A percentile compares a stretch with the other conserved stretches of the same genome.
Conservation (phyloP, 192 early-diverging fungal genomes). For the Gonapodya sp. region DNA sequence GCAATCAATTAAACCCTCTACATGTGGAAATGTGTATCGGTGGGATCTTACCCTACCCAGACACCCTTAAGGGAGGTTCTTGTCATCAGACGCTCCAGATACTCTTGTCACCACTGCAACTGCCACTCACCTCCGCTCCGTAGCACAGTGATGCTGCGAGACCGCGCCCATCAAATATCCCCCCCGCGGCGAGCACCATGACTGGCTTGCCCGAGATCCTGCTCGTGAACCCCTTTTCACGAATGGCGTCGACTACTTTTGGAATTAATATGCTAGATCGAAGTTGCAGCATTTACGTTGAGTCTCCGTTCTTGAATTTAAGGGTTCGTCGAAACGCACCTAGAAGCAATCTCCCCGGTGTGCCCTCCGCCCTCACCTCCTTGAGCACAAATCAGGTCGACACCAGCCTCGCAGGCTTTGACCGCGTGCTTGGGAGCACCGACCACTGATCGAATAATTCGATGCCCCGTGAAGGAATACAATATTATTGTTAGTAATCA, state of each 20-base stretch:
- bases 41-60: conserved; percentile 26
- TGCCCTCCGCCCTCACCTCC: conserved; percentile 39
- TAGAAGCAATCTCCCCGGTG: conserved; percentile 20
- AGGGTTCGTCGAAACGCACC: too few relatives aligned
- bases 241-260: conserved; percentile 27
- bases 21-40: too few relatives aligned
- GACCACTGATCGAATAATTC: not conserved
- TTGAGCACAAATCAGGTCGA: conserved; percentile 25
- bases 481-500: not conserved
- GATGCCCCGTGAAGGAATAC: not conserved
- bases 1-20: too few relatives aligned
- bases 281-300: too few relatives aligned
- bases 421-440: conserved; percentile 28
- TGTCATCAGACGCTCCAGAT: too few relatives aligned
- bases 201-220: not conserved
- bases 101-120: too few relatives aligned
- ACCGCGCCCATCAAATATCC: conserved; percentile 35
- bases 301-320: too few relatives aligned
- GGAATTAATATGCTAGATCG: conserved; percentile 33
- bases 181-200: conserved; percentile 11
- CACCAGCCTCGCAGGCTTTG: conserved; percentile 31
- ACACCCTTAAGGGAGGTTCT: too few relatives aligned
- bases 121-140: too few relatives aligned
- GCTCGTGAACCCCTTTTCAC: conserved; percentile 14
- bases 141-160: conserved; percentile 29